phyloP scores from a whole-genome alignment of 176 grass and related monocot species.

The Rhipidocladum racemiflorum region DNA sequence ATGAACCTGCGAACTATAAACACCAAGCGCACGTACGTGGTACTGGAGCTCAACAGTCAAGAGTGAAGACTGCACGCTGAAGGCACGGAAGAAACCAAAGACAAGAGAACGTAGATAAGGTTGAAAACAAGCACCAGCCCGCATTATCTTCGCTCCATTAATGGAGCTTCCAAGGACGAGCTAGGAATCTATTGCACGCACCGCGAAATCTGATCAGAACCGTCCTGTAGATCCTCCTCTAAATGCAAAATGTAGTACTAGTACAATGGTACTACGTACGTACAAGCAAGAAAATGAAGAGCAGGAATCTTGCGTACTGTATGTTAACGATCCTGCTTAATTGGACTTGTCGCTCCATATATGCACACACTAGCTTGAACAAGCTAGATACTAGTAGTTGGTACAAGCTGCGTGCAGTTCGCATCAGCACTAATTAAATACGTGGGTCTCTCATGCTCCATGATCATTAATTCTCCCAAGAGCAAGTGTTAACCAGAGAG shows the following conservation, averaged over 20 bases:
- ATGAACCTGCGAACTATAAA: not conserved
- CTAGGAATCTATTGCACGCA: not conserved
- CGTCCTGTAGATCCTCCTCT: not conserved
- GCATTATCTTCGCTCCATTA: not conserved
- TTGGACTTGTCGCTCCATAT: not conserved
- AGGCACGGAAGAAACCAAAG: conserved; percentile 2
- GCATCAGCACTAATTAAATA: not conserved
- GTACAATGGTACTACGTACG: not conserved
- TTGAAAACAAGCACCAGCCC: not conserved
- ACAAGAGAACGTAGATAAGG: not conserved
- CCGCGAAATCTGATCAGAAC: not conserved
- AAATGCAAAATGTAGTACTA: not conserved
- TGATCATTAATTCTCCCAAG: not conserved
- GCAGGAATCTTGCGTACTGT: not conserved
- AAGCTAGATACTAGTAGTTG: not conserved
- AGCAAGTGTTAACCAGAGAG: not conserved
- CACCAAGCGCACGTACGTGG: conserved; percentile 1
- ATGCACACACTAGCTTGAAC: not conserved
- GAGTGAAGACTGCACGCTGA: conserved; percentile 34
- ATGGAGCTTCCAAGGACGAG: conserved; percentile 13
- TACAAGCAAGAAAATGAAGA: not conserved
- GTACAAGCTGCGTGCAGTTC: not conserved
- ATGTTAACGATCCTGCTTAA: not conserved
- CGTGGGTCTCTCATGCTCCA: not conserved
- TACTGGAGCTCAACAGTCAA: conserved; percentile 12